Base-by-base conservation (phyloP, 2,329 filamentous ascomycete genomes). In the Botryosphaeria dothidea region DNA sequence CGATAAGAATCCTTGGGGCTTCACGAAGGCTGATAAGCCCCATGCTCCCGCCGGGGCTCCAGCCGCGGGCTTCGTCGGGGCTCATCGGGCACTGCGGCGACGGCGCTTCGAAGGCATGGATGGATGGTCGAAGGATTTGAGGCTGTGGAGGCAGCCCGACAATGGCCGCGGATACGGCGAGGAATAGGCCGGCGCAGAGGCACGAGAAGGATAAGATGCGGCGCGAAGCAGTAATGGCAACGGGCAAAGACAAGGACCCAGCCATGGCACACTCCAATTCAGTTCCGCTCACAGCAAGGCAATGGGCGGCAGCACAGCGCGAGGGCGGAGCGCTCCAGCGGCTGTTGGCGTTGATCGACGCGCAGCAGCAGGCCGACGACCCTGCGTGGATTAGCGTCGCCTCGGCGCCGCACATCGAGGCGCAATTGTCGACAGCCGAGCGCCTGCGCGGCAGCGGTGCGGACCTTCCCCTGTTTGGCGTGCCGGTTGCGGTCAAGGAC, bases 401-500 rank as follows among this genome's bases (percentile, higher is more conserved):
- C 77, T 21, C 49, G 80, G 1, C 68, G 70, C 36, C 74, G 74
- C 3, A 79, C 79, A 0, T 71, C 71, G 83, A 0, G 69, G 75
- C 13, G 69, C 70, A n/a, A 74, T 73, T 29, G 82, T 78, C 38
- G 73, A 74, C 64, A 69, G 67, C 25, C 71, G 69, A 8, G 77
- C 77, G 41, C 68, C 75, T 51, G 19, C 48, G 21, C 23, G 48
- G 23, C 48, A 17, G 36, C 36, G 36, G 36, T 4, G 49, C 49
- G 15, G 25, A 19, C 25, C 74, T 79, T 34, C 81, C 82, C 3
- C 76, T 85, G 1, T 86, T 79, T 67, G 83, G 83, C 27, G 70
- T 85, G 4, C 83, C 83, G 0, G 85, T 85, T 66, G 79, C 80
- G 1, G 75, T 85, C 56, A 85, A 85, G 68, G 83, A 85, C 70